phyloP scores from a whole-genome alignment of 371 early-diverging fungal species.

The Batkoa obscura region DNA sequence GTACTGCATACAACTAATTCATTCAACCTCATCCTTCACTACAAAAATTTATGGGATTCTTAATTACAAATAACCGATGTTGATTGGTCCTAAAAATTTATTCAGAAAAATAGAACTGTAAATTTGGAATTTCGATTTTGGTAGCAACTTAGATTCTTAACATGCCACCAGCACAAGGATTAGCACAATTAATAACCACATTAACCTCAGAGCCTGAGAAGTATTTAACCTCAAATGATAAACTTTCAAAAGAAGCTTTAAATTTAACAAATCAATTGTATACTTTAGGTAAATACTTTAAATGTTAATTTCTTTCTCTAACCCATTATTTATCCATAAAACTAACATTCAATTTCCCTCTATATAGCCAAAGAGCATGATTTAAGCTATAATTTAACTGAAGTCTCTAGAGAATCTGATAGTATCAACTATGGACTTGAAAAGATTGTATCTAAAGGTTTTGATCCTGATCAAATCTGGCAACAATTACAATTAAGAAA shows the following conservation, averaged over 20 bases:
- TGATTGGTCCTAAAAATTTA: no score
- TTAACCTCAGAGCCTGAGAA: no score
- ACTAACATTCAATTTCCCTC: constrained; percentile 1
- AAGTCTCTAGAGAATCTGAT: background rate
- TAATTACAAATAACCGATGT: no score
- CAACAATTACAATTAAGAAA: constrained; percentile 75
- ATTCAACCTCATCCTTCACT: no score
- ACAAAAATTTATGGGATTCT: no score
- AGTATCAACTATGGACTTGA: constrained; percentile 6
- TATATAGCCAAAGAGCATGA: background rate
- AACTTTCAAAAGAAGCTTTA: background rate
- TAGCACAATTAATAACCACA: no score
- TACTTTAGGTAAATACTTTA: background rate
- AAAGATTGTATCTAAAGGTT: constrained; percentile 46
- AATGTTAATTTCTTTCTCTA: background rate
- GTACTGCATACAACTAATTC: no score
- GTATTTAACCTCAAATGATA: no score
- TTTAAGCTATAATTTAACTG: background rate
- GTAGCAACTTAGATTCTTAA: no score
- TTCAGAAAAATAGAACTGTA: no score
- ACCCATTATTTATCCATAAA: background rate
- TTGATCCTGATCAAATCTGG: constrained; percentile 81
- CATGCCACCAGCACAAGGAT: no score
- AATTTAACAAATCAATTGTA: background rate
- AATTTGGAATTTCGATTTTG: no score